Conservation (phyloP, 805 yeast species). For the Hanseniaspora singularis region DNA sequence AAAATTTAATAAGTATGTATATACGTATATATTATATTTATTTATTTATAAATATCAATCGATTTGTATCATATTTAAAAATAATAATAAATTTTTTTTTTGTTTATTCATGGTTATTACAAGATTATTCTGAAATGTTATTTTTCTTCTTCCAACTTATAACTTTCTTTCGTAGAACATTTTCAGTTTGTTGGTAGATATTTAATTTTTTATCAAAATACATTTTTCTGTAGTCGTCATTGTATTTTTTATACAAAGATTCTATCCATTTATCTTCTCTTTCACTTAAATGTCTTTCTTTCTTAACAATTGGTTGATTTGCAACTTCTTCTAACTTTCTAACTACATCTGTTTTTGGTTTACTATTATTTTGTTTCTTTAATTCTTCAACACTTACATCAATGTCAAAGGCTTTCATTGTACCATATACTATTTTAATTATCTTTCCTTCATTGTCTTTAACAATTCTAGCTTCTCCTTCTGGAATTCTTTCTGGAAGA, state of each 20-base stretch:
- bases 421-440: constrained; percentile 56
- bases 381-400: constrained; percentile 29
- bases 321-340: constrained; percentile 57
- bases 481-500: constrained; percentile 47
- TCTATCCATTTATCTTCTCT: constrained; percentile 67
- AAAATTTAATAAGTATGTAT: too few species aligned
- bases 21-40: too few species aligned
- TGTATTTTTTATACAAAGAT: constrained; percentile 58
- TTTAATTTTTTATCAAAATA: constrained; percentile 82
- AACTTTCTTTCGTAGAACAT: constrained; percentile 65
- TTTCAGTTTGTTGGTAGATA: constrained; percentile 70
- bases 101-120: too few species aligned
- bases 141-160: constrained; percentile 52
- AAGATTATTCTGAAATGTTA: too few species aligned
- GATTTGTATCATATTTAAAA: too few species aligned
- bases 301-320: constrained; percentile 30
- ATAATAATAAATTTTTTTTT: too few species aligned
- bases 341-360: constrained; percentile 44
- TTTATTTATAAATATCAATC: too few species aligned
- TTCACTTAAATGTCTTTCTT: constrained; percentile 48
- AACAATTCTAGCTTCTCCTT: constrained; percentile 66
- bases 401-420: constrained; percentile 33
- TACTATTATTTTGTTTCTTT: constrained; percentile 21
- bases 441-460: constrained; percentile 63
- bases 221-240: constrained; percentile 83